These are phyloP conservation scores for Agarophyton chilense DNA, from an alignment of 23 red algal genomes.

Conservation along the genomic window DNA sequence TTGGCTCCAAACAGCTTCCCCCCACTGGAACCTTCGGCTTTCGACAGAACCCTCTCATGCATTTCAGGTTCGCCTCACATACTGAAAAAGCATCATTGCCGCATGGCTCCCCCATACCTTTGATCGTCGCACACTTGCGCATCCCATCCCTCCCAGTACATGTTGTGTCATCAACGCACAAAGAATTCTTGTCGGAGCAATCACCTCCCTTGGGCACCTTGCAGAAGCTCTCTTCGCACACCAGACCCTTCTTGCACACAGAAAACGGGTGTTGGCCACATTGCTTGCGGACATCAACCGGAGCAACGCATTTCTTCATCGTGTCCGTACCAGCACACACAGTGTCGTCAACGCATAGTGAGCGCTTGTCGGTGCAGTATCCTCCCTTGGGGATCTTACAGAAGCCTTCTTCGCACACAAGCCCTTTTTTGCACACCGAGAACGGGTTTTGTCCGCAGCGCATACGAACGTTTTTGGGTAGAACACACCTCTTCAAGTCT, in stretches of 20 bases:
- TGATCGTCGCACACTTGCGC: slow-evolving; percentile 32
- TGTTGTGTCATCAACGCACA: background rate
- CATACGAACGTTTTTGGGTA: slow-evolving; percentile 4
- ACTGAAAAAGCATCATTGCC: background rate
- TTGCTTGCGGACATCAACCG: too few species aligned
- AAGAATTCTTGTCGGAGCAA: background rate
- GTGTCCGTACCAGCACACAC: slow-evolving; percentile 2
- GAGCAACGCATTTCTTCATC: slow-evolving; percentile 37
- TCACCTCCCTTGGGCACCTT: background rate
- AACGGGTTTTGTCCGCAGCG: slow-evolving; percentile 32
- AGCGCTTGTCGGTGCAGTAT: background rate
- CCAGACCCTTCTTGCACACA: slow-evolving; percentile 9
- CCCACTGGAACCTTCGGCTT: background rate
- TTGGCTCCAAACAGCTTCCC: background rate
- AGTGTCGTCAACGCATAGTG: background rate
- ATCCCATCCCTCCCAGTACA: background rate
- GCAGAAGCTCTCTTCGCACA: slow-evolving; percentile 34
- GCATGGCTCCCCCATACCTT: background rate
- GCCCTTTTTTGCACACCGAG: slow-evolving; percentile 17
- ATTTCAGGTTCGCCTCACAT: background rate
- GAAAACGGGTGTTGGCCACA: too few species aligned
- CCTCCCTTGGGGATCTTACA: background rate
- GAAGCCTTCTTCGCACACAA: slow-evolving; percentile 8
- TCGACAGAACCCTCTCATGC: slow-evolving; percentile 11
- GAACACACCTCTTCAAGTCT: slow-evolving; percentile 17